Percentiles rank a stretch among this genome's conserved stretches.
phyloP scores from a whole-genome alignment of 768 basidiomycete genomes.

The Termitomyces titanicus region DNA sequence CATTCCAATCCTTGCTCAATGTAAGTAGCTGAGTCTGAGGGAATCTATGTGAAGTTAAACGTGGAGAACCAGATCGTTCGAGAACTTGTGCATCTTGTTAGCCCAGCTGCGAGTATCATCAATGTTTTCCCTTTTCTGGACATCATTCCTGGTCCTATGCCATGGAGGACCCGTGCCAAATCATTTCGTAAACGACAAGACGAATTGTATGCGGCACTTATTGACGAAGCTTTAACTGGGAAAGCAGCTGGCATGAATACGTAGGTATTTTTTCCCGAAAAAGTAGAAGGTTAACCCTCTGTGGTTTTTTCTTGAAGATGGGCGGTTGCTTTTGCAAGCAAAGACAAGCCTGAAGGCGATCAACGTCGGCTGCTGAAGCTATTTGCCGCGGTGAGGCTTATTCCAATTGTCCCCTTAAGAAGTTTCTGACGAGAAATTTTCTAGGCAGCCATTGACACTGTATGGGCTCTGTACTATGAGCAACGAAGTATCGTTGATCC shows the following conservation, averaged over 20 bases:
- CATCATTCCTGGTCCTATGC: not conserved
- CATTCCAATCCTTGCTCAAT: too few relatives aligned
- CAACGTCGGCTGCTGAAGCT: not conserved
- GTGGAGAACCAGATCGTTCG: too few relatives aligned
- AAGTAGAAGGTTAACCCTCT: not conserved
- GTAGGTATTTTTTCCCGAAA: not conserved
- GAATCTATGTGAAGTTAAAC: too few relatives aligned
- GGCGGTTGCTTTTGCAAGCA: not conserved
- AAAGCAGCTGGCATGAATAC: not conserved
- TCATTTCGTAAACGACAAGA: not conserved
- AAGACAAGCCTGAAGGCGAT: not conserved
- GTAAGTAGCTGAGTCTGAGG: too few relatives aligned
- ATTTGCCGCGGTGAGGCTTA: not conserved
- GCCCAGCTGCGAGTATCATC: not conserved
- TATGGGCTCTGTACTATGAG: not conserved
- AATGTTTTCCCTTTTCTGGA: not conserved
- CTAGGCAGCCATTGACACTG: not conserved
- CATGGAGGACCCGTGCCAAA: not conserved
- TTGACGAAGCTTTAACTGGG: not conserved
- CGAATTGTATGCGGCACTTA: not conserved
- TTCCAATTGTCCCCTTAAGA: not conserved
- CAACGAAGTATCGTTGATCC: not conserved
- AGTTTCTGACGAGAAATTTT: not conserved
- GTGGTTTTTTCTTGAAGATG: not conserved
- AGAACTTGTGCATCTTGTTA: too few relatives aligned